These are phyloP conservation scores for Rhododendron mucronatum DNA, from an alignment of 148 eudicot species.

Conservation along the genomic window DNA sequence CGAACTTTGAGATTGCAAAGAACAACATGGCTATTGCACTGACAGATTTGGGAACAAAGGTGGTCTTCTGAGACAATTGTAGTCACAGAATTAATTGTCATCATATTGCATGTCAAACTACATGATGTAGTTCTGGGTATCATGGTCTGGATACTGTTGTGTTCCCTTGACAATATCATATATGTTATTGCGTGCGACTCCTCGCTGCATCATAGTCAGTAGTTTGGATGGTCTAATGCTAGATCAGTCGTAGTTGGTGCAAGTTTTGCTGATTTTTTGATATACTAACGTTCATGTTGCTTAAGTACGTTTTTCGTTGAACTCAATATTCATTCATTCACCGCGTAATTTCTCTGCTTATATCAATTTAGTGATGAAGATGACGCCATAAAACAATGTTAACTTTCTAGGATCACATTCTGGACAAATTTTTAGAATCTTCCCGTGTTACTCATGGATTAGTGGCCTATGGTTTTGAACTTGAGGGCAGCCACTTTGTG, in stretches of 20 bases:
- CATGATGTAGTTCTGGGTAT: neutral
- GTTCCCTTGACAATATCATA: neutral
- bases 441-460: neutral
- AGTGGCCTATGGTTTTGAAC: neutral
- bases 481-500: neutral
- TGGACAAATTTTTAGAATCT: neutral
- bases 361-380: neutral
- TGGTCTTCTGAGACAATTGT: conserved; percentile 17
- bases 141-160: neutral
- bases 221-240: neutral
- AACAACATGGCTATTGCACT: conserved; percentile 98
- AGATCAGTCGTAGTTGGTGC: neutral
- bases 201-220: neutral
- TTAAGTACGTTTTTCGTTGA: neutral
- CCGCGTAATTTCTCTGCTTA: neutral
- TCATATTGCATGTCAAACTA: neutral
- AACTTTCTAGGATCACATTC: neutral
- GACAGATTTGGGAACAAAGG: conserved; percentile 99
- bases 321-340: neutral
- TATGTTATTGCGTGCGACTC: neutral
- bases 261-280: neutral
- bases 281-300: neutral
- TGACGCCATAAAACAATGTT: neutral
- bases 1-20: conserved; percentile 97
- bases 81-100: neutral